Conservation (phyloP, 495 filamentous ascomycete genomes). For the Penicillium argentinense region DNA sequence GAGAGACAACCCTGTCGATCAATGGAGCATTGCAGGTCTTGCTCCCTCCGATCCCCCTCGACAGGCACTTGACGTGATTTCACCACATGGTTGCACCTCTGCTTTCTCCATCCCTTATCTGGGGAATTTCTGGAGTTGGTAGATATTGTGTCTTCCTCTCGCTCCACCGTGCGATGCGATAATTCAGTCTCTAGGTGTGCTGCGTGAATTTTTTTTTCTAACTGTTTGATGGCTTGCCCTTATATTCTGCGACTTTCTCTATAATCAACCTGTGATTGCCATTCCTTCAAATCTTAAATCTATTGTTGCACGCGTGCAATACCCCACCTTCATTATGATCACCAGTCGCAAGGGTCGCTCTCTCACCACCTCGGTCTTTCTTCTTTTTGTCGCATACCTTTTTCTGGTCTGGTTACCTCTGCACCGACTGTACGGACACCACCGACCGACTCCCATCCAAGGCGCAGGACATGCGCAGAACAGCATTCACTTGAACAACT, state of each 20-base stretch:
- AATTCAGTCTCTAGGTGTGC: neutral
- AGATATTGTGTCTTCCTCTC: slow-evolving; percentile 1
- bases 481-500: slow-evolving; percentile 43
- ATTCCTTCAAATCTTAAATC: slow-evolving; percentile 24
- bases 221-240: slow-evolving; percentile 17
- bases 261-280: slow-evolving; percentile 25
- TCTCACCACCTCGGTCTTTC: slow-evolving; percentile 13
- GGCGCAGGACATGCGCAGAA: slow-evolving; percentile 1
- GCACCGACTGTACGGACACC: slow-evolving; percentile 14
- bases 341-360: slow-evolving; percentile 27
- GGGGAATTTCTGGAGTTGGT: slow-evolving; percentile 1
- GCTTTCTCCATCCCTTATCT: neutral
- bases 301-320: too few relatives aligned
- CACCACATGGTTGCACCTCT: slow-evolving; percentile 12
- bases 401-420: slow-evolving; percentile 30
- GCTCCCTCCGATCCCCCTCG: slow-evolving; percentile 1
- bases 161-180: neutral
- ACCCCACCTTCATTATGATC: slow-evolving; percentile 32
- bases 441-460: slow-evolving; percentile 12
- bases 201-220: slow-evolving; percentile 1
- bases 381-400: slow-evolving; percentile 21
- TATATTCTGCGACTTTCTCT: slow-evolving; percentile 5
- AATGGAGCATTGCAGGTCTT: slow-evolving; percentile 9
- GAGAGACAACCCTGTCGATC: slow-evolving; percentile 13
- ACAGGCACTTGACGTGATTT: slow-evolving; percentile 9